These are phyloP conservation scores for Tuber aestivum DNA, from an alignment of 495 filamentous ascomycete species.

Conservation along the genomic window DNA sequence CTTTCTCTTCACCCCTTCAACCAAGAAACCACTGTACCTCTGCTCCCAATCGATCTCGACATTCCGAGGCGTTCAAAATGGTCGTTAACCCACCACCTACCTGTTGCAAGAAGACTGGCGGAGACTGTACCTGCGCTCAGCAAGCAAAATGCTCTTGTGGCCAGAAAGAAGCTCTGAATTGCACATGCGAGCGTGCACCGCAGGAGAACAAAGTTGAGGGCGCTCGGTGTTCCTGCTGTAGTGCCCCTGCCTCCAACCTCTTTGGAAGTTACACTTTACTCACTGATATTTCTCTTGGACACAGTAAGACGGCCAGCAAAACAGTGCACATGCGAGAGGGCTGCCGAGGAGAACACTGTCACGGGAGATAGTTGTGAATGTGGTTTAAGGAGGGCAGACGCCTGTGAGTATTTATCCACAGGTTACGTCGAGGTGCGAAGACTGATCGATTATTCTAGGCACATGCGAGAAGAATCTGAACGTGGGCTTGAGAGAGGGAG, in stretches of 20 bases:
- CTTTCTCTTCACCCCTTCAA: neutral
- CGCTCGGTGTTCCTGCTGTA: constrained; percentile 79
- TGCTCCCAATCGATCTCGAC: neutral
- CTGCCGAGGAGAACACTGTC: constrained; percentile 64
- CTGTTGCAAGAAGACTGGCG: constrained; percentile 30
- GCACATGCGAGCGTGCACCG: constrained; percentile 71
- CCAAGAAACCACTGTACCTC: neutral
- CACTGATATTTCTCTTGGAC: constrained; percentile 11
- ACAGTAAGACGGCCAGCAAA: constrained; percentile 65
- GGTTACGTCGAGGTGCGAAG: neutral
- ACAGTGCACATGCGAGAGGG: constrained; percentile 74
- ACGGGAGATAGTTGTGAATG: constrained; percentile 63
- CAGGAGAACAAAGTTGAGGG: constrained; percentile 67
- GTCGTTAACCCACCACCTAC: constrained; percentile 28
- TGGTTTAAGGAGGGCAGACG: constrained; percentile 65
- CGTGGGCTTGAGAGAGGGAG: constrained; percentile 28
- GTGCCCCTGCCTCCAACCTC: constrained; percentile 31
- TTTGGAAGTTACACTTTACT: constrained; percentile 5
- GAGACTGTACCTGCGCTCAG: constrained; percentile 43
- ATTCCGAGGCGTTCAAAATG: constrained; percentile 9
- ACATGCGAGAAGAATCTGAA: constrained; percentile 39
- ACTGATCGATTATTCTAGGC: constrained; percentile 30
- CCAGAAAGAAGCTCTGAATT: constrained; percentile 74
- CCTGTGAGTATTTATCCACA: constrained; percentile 43
- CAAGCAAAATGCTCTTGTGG: constrained; percentile 80